These are phyloP conservation scores for Lepiota brunneoincarnata DNA, from an alignment of 768 basidiomycete genomes.

Conservation along the genomic window DNA sequence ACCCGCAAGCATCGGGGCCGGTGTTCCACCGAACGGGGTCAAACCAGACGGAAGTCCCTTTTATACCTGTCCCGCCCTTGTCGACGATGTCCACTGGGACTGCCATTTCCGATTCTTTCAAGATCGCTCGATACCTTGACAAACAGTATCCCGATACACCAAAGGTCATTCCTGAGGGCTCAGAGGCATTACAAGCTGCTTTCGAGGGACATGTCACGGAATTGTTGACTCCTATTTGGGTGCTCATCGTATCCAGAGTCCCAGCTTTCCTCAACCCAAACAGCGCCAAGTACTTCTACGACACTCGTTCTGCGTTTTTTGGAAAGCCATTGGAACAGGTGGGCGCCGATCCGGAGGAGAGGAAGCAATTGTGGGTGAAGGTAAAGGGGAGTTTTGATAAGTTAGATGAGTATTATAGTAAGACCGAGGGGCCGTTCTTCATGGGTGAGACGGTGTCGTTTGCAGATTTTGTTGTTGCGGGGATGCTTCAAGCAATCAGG, in stretches of 20 bases:
- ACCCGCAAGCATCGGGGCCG: constrained; percentile 28
- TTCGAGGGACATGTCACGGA: constrained; percentile 19
- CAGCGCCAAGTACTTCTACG: constrained; percentile 2
- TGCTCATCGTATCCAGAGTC: neutral
- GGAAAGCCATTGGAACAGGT: constrained; percentile 6
- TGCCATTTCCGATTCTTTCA: constrained; percentile 38
- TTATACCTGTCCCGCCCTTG: constrained; percentile 51
- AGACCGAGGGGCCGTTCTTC: constrained; percentile 2
- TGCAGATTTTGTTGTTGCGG: constrained; percentile 24
- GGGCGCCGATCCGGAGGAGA: neutral
- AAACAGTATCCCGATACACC: constrained; percentile 40
- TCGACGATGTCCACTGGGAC: constrained; percentile 40
- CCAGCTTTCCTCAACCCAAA: neutral
- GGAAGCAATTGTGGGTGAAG: constrained; percentile 4
- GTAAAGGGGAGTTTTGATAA: constrained; percentile 3
- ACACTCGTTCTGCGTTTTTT: neutral
- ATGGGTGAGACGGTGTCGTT: constrained; percentile 17
- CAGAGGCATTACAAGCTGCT: constrained; percentile 35
- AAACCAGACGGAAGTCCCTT: constrained; percentile 27
- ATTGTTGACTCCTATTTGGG: neutral
- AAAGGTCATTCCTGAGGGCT: constrained; percentile 28
- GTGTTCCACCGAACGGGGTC: constrained; percentile 31
- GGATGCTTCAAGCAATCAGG: constrained; percentile 19
- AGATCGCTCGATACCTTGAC: constrained; percentile 52
- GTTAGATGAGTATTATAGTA: constrained; percentile 1